Base-by-base conservation (phyloP, 345 rosid genomes). In the Streptanthus diversifolius region DNA sequence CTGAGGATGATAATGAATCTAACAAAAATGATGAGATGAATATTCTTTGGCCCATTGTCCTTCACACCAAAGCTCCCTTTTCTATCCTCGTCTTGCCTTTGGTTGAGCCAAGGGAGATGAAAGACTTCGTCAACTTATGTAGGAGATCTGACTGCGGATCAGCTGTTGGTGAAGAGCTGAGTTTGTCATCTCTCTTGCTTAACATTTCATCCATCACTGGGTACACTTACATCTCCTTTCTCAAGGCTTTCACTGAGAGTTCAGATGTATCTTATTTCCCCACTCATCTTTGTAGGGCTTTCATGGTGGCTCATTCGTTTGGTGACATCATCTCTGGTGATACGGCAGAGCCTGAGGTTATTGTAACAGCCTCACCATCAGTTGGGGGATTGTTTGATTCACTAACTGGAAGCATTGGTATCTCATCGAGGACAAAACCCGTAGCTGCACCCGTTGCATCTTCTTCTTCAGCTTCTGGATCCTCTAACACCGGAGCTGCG, bases 311-410 rank as follows among this genome's bases (percentile, higher is more conserved):
- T 44, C 91, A 87, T 81, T 84, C 91, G 33, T 80, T 93, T 74
- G 95, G 91, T 61, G 98, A 93, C 68, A 66, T 89, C 66, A 59
- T 93, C 75, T 80, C 89, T 47, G 93, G 97, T 33, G 98, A 93
- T 77, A 73, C 77, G 10, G 80, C 79, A 2, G 98, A 93, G 70
- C 96, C 96, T 66, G 98, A 93, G 78, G 93, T 91, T 78, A 81
- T 91, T 72, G 91, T 81, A 30, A 85, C 69, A 77, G 78, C 81
- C 9, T 79, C 95, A 48, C 92, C 96, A 21, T 88, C 93, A 2
- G 97, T 91, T 45, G 98, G 95, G 22, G 97, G 97, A 12, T 71
- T 93, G 84, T 84, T 93, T 74, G 98, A 93, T 81, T 91, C 98
- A n/a, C 80, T 93, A 37, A 93, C 97, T 52, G 97, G 98, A 48